Evolutionary conservation across 1,139 yeast species (phyloP).

Genomic region (Citeromyces siamensis): DNA sequence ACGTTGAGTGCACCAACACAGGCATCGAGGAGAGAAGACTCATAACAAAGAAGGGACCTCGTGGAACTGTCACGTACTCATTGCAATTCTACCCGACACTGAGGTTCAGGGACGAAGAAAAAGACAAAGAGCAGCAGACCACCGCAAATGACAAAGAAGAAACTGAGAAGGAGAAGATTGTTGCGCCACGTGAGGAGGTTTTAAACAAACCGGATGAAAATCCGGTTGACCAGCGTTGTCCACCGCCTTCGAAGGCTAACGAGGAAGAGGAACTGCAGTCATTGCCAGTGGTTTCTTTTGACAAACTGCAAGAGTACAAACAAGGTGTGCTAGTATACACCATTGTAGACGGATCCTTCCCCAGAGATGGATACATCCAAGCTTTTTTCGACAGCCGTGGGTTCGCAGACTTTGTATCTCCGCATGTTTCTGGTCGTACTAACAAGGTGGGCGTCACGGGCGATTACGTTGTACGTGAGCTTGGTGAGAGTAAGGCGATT

Average conservation of each 20-base stretch:
- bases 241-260: conserved; percentile 16
- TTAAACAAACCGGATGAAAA: background rate
- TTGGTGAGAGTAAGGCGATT: conserved; percentile 57
- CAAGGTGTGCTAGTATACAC: conserved; percentile 72
- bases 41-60: conserved; percentile 58
- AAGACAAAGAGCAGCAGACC: conserved; percentile 20
- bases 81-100: conserved; percentile 74
- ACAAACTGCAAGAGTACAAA: conserved; percentile 46
- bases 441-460: conserved; percentile 46
- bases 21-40: conserved; percentile 49
- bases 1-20: conserved; percentile 44
- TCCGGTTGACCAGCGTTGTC: background rate
- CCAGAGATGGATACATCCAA: conserved; percentile 49
- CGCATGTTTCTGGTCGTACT: conserved; percentile 27
- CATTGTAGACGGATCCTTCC: conserved; percentile 42
- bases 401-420: conserved; percentile 44
- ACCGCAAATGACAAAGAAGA: conserved; percentile 18
- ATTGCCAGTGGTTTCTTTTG: conserved; percentile 40
- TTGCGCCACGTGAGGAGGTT: background rate
- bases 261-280: conserved; percentile 31
- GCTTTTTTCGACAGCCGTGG: conserved; percentile 67
- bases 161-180: conserved; percentile 12
- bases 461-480: conserved; percentile 63
- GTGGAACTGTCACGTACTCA: conserved; percentile 65
- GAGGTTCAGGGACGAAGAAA: conserved; percentile 61